phyloP scores from a whole-genome alignment of 2,329 filamentous ascomycete species.

The Fusarium poae region DNA sequence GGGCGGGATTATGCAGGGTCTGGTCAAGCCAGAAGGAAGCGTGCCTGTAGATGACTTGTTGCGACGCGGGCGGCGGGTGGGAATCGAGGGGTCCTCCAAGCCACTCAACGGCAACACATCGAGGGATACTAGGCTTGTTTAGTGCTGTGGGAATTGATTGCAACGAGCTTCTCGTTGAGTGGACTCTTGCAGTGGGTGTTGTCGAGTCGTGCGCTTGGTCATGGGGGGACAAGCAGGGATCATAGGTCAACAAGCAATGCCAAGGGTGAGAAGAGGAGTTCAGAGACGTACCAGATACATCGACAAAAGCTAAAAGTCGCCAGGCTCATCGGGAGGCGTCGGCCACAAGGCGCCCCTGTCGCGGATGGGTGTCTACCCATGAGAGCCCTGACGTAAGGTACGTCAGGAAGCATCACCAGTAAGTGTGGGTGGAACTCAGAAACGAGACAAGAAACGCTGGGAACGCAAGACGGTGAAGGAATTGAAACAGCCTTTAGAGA shows the following conservation, averaged over 20 bases:
- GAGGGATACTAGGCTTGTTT: slow-evolving; percentile 48
- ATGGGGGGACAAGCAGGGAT: slow-evolving; percentile 45
- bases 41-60: slow-evolving; percentile 42
- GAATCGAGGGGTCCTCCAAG: slow-evolving; percentile 47
- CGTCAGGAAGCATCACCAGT: slow-evolving; percentile 42
- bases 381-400: slow-evolving; percentile 52
- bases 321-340: slow-evolving; percentile 48
- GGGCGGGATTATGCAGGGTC: slow-evolving; percentile 52
- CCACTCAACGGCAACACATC: slow-evolving; percentile 51
- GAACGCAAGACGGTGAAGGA: slow-evolving; percentile 51
- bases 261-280: slow-evolving; percentile 39
- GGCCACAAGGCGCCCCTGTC: slow-evolving; percentile 45
- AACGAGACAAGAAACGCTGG: slow-evolving; percentile 48
- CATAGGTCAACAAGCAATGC: slow-evolving; percentile 48
- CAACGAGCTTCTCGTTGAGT: slow-evolving; percentile 41
- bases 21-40: slow-evolving; percentile 41
- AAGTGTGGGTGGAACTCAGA: slow-evolving; percentile 46
- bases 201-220: slow-evolving; percentile 46
- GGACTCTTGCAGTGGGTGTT: slow-evolving; percentile 37
- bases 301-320: slow-evolving; percentile 38
- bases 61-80: slow-evolving; percentile 41
- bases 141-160: slow-evolving; percentile 48
- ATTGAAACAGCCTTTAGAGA: slow-evolving; percentile 49
- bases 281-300: slow-evolving; percentile 46
- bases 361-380: slow-evolving; percentile 47